Percentiles rank a stretch among this genome's conserved stretches.
These are phyloP conservation scores for Talaromyces sp. DNA, from an alignment of 2,329 filamentous ascomycete genomes.

Conservation along the genomic window DNA sequence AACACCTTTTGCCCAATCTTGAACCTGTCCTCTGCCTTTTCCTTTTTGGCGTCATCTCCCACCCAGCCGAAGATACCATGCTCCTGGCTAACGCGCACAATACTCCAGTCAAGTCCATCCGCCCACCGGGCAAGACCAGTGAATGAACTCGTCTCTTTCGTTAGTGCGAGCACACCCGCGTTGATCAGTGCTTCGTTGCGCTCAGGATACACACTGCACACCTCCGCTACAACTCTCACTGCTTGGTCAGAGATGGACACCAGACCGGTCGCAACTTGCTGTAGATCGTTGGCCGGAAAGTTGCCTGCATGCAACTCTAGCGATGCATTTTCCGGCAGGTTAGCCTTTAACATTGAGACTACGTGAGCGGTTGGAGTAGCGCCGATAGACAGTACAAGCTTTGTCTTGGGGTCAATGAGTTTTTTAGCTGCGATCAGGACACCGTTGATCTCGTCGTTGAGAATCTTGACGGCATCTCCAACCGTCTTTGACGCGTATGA, in stretches of 20 bases:
- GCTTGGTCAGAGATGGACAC: slow-evolving; percentile 30
- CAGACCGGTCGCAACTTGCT: slow-evolving; percentile 38
- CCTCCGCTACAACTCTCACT: slow-evolving; percentile 32
- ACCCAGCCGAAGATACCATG: slow-evolving; percentile 37
- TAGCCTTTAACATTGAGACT: slow-evolving; percentile 28
- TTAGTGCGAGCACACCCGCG: slow-evolving; percentile 36
- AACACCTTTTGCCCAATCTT: slow-evolving; percentile 33
- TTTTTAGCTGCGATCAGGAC: slow-evolving; percentile 32
- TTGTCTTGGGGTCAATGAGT: slow-evolving; percentile 17
- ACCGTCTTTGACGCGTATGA: slow-evolving; percentile 34
- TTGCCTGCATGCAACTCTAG: slow-evolving; percentile 39
- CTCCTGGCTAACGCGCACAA: slow-evolving; percentile 38
- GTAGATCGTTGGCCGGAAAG: slow-evolving; percentile 40
- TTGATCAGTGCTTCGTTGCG: slow-evolving; percentile 41
- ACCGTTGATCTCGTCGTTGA: slow-evolving; percentile 31
- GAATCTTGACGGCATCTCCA: slow-evolving; percentile 29
- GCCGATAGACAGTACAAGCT: slow-evolving; percentile 34
- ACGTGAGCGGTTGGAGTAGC: slow-evolving; percentile 40
- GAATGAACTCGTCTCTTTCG: slow-evolving; percentile 32
- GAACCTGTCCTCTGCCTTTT: slow-evolving; percentile 24
- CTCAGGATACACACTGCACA: slow-evolving; percentile 40
- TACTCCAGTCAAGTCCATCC: slow-evolving; percentile 27
- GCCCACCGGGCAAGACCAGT: slow-evolving; percentile 31
- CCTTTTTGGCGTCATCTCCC: slow-evolving; percentile 20
- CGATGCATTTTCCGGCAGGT: slow-evolving; percentile 23